A percentile compares a stretch with the other conserved stretches of the same genome.
These are phyloP conservation scores for Microcos paniculata DNA, from an alignment of 345 rosid genomes.

Conservation along the genomic window DNA sequence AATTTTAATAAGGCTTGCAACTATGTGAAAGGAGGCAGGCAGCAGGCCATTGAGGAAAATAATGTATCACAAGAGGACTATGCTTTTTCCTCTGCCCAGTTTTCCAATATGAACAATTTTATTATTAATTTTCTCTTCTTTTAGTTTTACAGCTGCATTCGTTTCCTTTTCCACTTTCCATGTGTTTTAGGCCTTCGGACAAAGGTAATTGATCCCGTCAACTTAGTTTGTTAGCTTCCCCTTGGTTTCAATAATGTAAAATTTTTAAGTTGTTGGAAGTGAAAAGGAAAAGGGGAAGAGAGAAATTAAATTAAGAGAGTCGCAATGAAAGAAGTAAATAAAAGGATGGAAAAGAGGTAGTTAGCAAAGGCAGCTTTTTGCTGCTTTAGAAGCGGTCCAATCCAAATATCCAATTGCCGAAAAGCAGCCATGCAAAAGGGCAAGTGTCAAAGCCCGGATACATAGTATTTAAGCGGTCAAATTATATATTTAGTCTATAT, in stretches of 20 bases:
- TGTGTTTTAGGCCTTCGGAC: no score
- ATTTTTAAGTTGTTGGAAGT: no score
- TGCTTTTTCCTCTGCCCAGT: background rate
- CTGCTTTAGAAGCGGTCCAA: background rate
- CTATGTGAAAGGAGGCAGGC: conserved; percentile 29
- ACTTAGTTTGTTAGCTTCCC: no score
- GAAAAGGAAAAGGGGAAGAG: no score
- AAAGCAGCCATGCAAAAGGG: conserved; percentile 1
- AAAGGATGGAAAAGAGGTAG: background rate
- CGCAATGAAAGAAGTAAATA: no score
- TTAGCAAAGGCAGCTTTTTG: background rate
- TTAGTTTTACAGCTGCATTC: background rate
- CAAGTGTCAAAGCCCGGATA: conserved; percentile 7
- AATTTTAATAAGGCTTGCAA: conserved; percentile 46
- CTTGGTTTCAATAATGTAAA: no score
- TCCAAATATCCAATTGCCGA: no score
- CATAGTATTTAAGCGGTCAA: background rate
- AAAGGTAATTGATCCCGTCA: no score
- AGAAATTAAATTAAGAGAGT: no score
- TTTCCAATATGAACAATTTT: conserved; percentile 9
- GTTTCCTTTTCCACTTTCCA: background rate
- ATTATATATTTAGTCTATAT: no score
- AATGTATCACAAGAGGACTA: conserved; percentile 24
- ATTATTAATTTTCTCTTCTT: background rate
- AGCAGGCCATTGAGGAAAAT: conserved; percentile 33